Evolutionary conservation across 768 basidiomycete genomes (phyloP).

Genomic region (Lactarius sanguifluus): DNA sequence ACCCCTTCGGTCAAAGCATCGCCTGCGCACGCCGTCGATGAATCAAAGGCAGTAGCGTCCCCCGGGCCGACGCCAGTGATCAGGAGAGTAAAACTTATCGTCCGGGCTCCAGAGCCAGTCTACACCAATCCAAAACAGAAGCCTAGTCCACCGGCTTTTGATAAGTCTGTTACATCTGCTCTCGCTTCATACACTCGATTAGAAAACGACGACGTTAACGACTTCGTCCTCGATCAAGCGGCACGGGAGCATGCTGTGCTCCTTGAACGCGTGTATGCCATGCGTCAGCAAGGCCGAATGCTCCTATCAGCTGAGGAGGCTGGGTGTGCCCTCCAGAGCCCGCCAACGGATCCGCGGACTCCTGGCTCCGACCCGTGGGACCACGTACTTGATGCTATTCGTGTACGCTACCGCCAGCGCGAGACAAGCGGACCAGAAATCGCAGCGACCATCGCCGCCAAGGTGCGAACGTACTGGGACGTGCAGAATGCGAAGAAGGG

Average conservation of each 20-base stretch:
- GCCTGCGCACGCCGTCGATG: conserved; percentile 1
- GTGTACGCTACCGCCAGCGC: conserved; percentile 34
- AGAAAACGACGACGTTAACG: conserved; percentile 49
- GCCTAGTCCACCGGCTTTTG: conserved; percentile 52
- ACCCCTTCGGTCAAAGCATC: background rate
- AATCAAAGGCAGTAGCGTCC: conserved; percentile 4
- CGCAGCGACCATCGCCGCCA: conserved; percentile 58
- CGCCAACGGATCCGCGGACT: conserved; percentile 21
- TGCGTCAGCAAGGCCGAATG: conserved; percentile 51
- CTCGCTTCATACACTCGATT: conserved; percentile 63
- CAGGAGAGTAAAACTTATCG: conserved; percentile 65
- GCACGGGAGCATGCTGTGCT: conserved; percentile 47
- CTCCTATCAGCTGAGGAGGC: conserved; percentile 41
- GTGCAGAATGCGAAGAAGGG: conserved; percentile 60
- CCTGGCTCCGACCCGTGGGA: conserved; percentile 57
- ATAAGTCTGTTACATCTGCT: conserved; percentile 53
- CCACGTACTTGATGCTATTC: conserved; percentile 50
- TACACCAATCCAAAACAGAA: conserved; percentile 68
- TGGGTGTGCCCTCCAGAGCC: conserved; percentile 25
- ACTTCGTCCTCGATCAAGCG: conserved; percentile 39
- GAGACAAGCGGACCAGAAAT: conserved; percentile 42
- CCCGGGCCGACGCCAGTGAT: conserved; percentile 40
- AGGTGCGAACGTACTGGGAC: conserved; percentile 77
- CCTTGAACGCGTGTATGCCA: conserved; percentile 43
- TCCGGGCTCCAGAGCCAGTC: conserved; percentile 58